Evolutionary conservation across 257 asterid species (phyloP), one percentile per base, ranked within the genome.

Genomic region (Pogostemon cablin): DNA sequence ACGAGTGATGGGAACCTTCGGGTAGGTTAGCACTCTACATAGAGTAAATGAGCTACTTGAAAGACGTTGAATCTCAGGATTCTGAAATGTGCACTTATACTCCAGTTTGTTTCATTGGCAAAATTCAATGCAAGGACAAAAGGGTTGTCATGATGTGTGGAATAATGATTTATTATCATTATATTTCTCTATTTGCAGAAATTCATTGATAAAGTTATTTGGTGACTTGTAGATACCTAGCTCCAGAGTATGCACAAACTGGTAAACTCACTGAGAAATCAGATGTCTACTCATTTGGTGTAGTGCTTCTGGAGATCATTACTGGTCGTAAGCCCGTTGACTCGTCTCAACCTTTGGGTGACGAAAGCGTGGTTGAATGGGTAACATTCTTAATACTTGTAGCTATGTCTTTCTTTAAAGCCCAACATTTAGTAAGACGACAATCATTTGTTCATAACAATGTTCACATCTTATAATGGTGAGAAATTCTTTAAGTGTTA

Each of bases 201-300:
- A 12, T 52, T 52, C 6, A 52, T 52, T 50, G 12, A 52, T 12
- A 34, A 52, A 52, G 35, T 52, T 12, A 12, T 12, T 52, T 52
- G 57, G 17, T 52, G 4, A 52, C 34, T 52, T 52, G 34, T 34
- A 52, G 57, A 52, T 52, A 52, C 57, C 57, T 52, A 35, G 57
- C 57, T 52, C 57, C 57, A 12, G 57, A 52, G 34, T 52, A 52
- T 52, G 57, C 57, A 52, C 17, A 25, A 52, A 52, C 57, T 12
- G 57, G 57, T 52, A 52, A 52, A 52, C 57, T 52, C 34, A 52
- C 57, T 12, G 57, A 52, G 57, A 52, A 52, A 52, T 52, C 57
- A 15, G 57, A 52, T 52, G 57, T 52, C 80, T 52, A 52, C 17
- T 52, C 57, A 11, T 52, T 12, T 3, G 57, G 57, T 52, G 57